phyloP scores from a whole-genome alignment of 192 early-diverging fungal species.

The Backusella australiensis region DNA sequence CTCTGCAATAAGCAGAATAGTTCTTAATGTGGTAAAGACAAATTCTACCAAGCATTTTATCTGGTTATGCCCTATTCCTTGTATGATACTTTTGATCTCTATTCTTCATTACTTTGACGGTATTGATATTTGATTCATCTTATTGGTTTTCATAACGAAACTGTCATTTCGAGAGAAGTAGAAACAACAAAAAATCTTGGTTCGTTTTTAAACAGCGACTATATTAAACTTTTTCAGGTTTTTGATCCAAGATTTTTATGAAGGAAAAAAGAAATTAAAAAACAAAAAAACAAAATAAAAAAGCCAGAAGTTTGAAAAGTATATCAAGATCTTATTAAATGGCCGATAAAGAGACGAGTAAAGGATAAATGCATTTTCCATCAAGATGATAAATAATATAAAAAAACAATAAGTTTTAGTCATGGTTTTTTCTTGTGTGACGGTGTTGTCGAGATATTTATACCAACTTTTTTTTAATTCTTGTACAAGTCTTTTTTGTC shows the following conservation, averaged over 20 bases:
- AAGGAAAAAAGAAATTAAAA: neutral
- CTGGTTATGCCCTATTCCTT: neutral
- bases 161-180: neutral
- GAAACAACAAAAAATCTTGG: neutral
- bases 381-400: neutral
- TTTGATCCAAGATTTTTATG: neutral
- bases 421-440: neutral
- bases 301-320: neutral
- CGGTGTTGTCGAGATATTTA: neutral
- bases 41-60: neutral
- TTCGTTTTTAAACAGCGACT: neutral
- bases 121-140: neutral
- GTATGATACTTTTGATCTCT: neutral
- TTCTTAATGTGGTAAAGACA: neutral
- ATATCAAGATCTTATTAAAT: neutral
- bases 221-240: neutral
- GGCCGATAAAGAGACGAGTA: neutral
- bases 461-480: neutral
- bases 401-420: neutral
- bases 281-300: neutral
- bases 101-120: neutral
- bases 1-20: neutral
- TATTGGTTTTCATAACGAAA: neutral
- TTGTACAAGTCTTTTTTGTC: neutral
- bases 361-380: slow-evolving; percentile 4